phyloP scores from a whole-genome alignment of 192 early-diverging fungal genomes.

The Irineochytrium annulatum region DNA sequence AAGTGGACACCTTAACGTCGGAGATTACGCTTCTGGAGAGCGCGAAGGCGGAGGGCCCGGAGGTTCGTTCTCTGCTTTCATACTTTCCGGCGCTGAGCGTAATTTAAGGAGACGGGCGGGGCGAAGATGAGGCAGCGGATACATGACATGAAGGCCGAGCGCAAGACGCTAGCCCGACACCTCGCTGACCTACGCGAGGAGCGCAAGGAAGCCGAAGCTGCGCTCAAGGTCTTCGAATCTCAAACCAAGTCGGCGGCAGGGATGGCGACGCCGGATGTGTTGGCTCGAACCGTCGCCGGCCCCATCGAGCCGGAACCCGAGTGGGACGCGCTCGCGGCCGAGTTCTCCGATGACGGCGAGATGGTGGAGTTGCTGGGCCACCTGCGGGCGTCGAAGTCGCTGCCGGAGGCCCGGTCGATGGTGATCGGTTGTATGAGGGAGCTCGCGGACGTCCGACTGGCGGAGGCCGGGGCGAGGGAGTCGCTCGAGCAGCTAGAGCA shows the following conservation, averaged over 20 bases:
- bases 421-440: constrained; percentile 10
- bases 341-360: constrained; percentile 16
- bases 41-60: background rate
- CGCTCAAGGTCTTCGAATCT: background rate
- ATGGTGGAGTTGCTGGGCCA: constrained; percentile 3
- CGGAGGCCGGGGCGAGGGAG: too few relatives aligned
- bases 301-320: constrained; percentile 9
- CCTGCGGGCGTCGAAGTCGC: background rate
- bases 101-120: too few relatives aligned
- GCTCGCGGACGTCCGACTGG: constrained; percentile 2
- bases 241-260: background rate
- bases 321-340: constrained; percentile 11
- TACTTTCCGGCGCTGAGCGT: constrained; percentile 5
- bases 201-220: constrained; percentile 10
- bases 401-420: constrained; percentile 13
- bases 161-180: constrained; percentile 3
- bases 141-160: constrained; percentile 8
- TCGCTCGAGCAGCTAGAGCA: too few relatives aligned
- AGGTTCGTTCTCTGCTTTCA: background rate
- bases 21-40: constrained; percentile 8
- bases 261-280: background rate
- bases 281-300: background rate
- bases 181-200: constrained; percentile 7
- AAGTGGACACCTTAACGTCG: constrained; percentile 8
- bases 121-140: too few relatives aligned